Conservation (phyloP, 208 protist species). For the Leishmania mexicana region DNA sequence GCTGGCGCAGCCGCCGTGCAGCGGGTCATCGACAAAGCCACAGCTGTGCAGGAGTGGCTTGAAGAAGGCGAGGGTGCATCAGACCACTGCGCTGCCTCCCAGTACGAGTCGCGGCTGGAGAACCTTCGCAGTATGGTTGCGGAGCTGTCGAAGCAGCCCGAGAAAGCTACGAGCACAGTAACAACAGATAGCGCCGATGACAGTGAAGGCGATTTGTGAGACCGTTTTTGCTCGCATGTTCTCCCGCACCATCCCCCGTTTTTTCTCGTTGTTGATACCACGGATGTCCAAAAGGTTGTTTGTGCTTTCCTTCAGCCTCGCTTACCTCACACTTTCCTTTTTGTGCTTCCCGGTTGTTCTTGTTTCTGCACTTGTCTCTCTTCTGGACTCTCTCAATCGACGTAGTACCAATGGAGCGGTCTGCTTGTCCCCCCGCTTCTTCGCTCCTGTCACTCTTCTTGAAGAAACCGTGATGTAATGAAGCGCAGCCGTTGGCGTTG, state of each 20-base stretch:
- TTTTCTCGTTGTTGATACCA: not conserved
- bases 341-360: not conserved
- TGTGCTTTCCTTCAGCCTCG: not conserved
- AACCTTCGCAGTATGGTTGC: conserved; percentile 50
- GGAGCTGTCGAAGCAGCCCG: conserved; percentile 19
- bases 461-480: not conserved
- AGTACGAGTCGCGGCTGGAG: conserved; percentile 55
- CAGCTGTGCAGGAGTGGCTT: conserved; percentile 61
- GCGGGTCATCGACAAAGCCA: conserved; percentile 32
- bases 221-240: not conserved
- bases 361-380: not conserved
- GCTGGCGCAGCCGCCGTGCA: conserved; percentile 34
- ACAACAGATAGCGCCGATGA: not conserved
- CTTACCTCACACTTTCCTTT: not conserved
- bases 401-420: not conserved
- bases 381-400: not conserved
- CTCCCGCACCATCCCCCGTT: not conserved
- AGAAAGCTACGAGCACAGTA: conserved; percentile 3
- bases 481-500: not conserved
- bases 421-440: not conserved
- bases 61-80: conserved; percentile 73
- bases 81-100: conserved; percentile 51
- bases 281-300: not conserved
- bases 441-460: conserved; percentile 2
- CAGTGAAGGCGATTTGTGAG: conserved; percentile 4